These are phyloP conservation scores for Fimicolochytrium jonesii DNA, from an alignment of 192 early-diverging fungal species.

Conservation along the genomic window DNA sequence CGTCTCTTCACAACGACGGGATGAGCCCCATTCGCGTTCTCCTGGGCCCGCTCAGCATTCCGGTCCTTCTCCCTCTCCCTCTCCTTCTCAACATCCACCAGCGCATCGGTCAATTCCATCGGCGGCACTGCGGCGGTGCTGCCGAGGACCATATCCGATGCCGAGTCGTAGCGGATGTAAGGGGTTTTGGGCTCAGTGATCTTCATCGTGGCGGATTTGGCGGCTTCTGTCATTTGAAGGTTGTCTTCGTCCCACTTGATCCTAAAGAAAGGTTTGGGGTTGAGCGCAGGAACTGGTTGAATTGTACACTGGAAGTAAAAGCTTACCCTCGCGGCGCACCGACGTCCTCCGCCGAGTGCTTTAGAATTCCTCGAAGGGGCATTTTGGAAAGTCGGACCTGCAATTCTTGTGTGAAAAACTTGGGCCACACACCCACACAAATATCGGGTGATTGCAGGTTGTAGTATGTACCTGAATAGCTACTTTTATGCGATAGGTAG, in stretches of 20 bases:
- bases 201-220: constrained; percentile 93
- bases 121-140: constrained; percentile 39
- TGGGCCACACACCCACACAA: no score
- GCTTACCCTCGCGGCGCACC: constrained; percentile 6
- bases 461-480: no score
- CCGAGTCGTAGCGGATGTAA: constrained; percentile 82
- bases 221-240: constrained; percentile 77
- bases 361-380: constrained; percentile 16
- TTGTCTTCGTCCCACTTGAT: constrained; percentile 96
- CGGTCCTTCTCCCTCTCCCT: background rate
- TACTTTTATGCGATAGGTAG: no score
- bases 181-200: constrained; percentile 96
- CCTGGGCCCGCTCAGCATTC: background rate
- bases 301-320: background rate
- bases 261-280: constrained; percentile 33
- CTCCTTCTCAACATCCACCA: constrained; percentile 12
- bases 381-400: no score
- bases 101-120: constrained; percentile 31
- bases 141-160: constrained; percentile 67
- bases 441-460: no score
- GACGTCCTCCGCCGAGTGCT: background rate
- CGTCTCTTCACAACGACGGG: background rate
- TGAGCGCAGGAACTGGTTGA: background rate
- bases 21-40: background rate
- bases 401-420: no score